These are phyloP conservation scores for Candida dubliniensis DNA, from an alignment of 1,139 yeast species.

Conservation along the genomic window DNA sequence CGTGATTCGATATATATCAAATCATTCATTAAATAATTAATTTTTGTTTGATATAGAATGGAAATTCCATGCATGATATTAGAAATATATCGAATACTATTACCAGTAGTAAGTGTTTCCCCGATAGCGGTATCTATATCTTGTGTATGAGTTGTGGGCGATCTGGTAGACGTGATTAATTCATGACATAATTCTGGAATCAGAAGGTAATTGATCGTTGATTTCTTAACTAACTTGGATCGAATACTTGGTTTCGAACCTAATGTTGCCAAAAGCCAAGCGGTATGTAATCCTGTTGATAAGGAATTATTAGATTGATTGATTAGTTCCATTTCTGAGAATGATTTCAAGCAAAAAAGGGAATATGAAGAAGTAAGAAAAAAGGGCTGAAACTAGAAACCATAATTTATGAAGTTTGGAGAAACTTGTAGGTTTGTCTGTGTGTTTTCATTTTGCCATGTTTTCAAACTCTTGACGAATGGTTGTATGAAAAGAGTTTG, in stretches of 20 bases:
- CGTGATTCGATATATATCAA: conserved; percentile 25
- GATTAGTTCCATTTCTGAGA: conserved; percentile 7
- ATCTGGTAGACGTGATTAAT: conserved; percentile 23
- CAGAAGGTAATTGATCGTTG: conserved; percentile 34
- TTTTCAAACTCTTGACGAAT: too few species aligned
- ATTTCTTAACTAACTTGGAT: conserved; percentile 27
- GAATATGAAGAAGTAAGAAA: neutral
- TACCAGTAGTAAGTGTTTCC: conserved; percentile 6
- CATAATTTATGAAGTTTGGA: neutral
- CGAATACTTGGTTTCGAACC: conserved; percentile 32
- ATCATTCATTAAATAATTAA: conserved; percentile 45
- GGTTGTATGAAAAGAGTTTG: too few species aligned
- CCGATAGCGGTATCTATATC: neutral
- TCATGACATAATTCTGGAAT: conserved; percentile 48
- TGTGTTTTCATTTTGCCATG: neutral
- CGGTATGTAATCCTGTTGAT: conserved; percentile 20
- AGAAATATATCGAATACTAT: conserved; percentile 45
- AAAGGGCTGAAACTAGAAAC: neutral
- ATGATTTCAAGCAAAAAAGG: neutral
- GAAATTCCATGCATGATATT: conserved; percentile 58
- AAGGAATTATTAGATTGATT: conserved; percentile 5
- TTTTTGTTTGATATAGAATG: conserved; percentile 52
- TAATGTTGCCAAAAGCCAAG: conserved; percentile 41
- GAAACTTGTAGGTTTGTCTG: neutral
- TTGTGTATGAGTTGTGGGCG: neutral